Conservation (phyloP, 441 rosid species). For the Croton laevigatus region DNA sequence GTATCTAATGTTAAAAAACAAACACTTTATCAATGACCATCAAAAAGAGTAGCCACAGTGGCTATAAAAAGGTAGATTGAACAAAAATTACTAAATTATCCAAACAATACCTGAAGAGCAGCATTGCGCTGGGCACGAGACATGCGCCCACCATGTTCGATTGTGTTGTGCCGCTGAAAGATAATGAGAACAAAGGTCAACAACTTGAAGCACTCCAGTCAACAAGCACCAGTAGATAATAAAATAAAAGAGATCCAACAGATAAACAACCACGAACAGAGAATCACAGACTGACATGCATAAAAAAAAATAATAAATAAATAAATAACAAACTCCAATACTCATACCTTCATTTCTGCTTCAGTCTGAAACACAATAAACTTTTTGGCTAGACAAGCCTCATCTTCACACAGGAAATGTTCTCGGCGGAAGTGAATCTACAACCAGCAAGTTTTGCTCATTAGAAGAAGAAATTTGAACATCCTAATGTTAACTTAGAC, state of each 20-base stretch:
- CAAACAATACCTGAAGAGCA: constrained; percentile 65
- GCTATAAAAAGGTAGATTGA: not conserved
- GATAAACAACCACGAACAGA: not conserved
- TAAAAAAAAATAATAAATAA: not conserved
- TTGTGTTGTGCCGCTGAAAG: constrained; percentile 79
- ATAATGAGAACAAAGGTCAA: constrained; percentile 10
- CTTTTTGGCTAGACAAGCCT: constrained; percentile 83
- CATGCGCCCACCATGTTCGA: constrained; percentile 94
- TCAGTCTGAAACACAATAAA: constrained; percentile 82
- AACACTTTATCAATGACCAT: constrained; percentile 12
- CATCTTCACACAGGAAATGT: constrained; percentile 93
- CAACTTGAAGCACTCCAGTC: constrained; percentile 6
- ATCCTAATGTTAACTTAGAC: not conserved
- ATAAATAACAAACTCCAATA: not conserved
- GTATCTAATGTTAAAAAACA: constrained; percentile 49
- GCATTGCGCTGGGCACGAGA: constrained; percentile 89
- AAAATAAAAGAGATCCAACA: not conserved
- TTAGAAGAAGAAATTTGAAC: constrained; percentile 4
- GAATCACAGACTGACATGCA: not conserved
- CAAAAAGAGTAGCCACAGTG: not conserved
- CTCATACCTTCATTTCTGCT: constrained; percentile 79
- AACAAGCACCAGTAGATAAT: not conserved
- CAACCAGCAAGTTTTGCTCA: constrained; percentile 17
- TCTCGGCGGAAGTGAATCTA: constrained; percentile 90
- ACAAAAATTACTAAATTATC: not conserved